Evolutionary conservation across 2,329 filamentous ascomycete species (phyloP).

Genomic region (Apiospora aurea): DNA sequence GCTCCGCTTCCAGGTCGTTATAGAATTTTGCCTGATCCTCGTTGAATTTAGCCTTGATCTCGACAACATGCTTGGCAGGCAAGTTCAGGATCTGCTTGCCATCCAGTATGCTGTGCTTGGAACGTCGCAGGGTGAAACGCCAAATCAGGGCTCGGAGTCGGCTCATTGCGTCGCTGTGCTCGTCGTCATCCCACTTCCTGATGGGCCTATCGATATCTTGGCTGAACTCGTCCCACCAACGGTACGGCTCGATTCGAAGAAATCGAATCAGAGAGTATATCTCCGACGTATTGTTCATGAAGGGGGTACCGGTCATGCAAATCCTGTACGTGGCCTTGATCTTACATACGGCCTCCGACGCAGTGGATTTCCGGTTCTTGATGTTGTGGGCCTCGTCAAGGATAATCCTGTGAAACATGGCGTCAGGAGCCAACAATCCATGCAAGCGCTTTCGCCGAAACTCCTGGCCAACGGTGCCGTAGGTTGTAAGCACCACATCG

Average conservation of each 20-base stretch:
- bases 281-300: slow-evolving; percentile 88
- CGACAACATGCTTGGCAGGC: slow-evolving; percentile 68
- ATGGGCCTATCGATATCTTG: slow-evolving; percentile 44
- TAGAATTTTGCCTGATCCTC: slow-evolving; percentile 73
- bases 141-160: slow-evolving; percentile 79
- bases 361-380: slow-evolving; percentile 74
- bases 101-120: slow-evolving; percentile 81
- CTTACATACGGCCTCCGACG: slow-evolving; percentile 64
- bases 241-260: slow-evolving; percentile 79
- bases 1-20: slow-evolving; percentile 53
- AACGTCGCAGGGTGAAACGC: slow-evolving; percentile 82
- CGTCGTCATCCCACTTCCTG: slow-evolving; percentile 57
- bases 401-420: slow-evolving; percentile 75
- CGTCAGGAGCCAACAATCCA: slow-evolving; percentile 63
- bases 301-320: slow-evolving; percentile 83
- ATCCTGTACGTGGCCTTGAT: slow-evolving; percentile 72
- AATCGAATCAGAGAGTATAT: slow-evolving; percentile 82
- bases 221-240: slow-evolving; percentile 69
- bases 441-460: slow-evolving; percentile 64
- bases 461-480: slow-evolving; percentile 74
- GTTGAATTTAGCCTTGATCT: slow-evolving; percentile 69
- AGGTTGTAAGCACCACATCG: slow-evolving; percentile 83
- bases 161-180: slow-evolving; percentile 63
- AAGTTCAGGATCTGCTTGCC: slow-evolving; percentile 78
- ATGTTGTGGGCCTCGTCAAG: slow-evolving; percentile 85